Base-by-base conservation (phyloP, 1,284 basidiomycete genomes). In the Tilletia walkeri region DNA sequence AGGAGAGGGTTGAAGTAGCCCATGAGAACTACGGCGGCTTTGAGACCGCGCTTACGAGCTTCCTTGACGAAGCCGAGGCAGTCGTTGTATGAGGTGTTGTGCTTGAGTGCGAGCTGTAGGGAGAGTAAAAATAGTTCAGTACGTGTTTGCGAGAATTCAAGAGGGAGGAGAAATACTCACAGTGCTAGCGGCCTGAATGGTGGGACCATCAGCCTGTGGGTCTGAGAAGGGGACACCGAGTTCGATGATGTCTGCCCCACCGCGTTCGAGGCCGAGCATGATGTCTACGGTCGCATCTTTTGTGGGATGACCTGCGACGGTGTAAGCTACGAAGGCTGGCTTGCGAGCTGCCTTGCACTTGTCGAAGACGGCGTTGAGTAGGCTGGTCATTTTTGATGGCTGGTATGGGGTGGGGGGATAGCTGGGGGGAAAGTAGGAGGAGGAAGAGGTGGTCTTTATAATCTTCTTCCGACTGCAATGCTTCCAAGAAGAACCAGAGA, bases 171-270 rank as follows among this genome's bases (percentile, higher is more conserved):
- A 7, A 85, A 90, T 76, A 72, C 95, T 94, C 47, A 30, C 24
- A 30, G 91, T 91, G 85, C 97, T 98, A 59, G 92, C 89, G 76
- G 91, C 90, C 84, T 98, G 95, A 75, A 99, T 98, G 4, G 90
- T 95, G 92, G 82, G 82, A 12, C 84, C 84, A 85, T 99, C 95
- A 1, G 94, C 95, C 78, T 94, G 92, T 9, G 95, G 95, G 86
- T 99, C 95, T 70, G 92, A 94, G 86, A 97, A 98, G 59, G 82
- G 95, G 48, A 98, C 88, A 36, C 96, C 96, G 45, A 99, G 88
- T 85, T 99, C 95, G 76, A 99, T 95, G 76, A 98, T 89, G 84
- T 98, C 94, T 63, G 93, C 89, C 30, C 95, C 96, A 65, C 95
- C 95, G 61, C 88, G 88, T 85, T 98, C 91, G 88, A 99, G 91